Conservation (phyloP, 768 basidiomycete genomes). For the Auricularia heimuer region DNA sequence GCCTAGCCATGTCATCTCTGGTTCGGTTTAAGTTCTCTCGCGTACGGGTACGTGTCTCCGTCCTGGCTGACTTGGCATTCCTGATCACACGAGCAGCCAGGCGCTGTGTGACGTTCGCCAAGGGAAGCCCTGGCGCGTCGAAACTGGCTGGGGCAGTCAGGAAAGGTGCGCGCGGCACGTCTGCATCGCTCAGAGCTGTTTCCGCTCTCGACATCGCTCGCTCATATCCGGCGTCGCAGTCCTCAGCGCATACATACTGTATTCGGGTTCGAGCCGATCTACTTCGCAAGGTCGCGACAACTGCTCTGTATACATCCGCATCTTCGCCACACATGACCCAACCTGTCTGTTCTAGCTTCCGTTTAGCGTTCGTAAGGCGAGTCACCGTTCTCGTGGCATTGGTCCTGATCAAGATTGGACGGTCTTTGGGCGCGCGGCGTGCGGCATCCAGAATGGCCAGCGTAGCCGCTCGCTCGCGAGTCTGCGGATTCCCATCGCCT, state of each 20-base stretch:
- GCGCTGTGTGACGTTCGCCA: neutral
- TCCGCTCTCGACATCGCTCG: no score
- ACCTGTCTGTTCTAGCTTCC: no score
- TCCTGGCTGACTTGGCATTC: no score
- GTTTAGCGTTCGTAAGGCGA: no score
- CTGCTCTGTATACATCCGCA: constrained; percentile 3
- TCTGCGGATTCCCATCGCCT: no score
- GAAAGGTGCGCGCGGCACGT: neutral
- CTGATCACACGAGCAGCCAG: no score
- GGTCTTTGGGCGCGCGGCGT: no score
- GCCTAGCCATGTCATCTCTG: constrained; percentile 24
- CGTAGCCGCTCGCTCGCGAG: no score
- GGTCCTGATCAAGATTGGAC: no score
- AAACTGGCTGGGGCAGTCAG: neutral
- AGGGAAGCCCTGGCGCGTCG: neutral
- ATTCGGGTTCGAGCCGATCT: neutral
- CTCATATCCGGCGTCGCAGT: neutral
- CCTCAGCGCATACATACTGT: neutral
- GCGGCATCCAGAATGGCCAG: no score
- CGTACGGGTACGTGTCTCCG: no score
- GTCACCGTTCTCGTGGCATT: no score
- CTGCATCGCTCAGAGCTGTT: neutral
- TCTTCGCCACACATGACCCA: neutral
- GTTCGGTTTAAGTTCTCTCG: constrained; percentile 7
- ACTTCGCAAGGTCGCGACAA: constrained; percentile 6